Percentiles rank a stretch among this genome's conserved stretches.
These are phyloP conservation scores for Onygena corvina DNA, from an alignment of 2,329 filamentous ascomycete species.

Conservation along the genomic window DNA sequence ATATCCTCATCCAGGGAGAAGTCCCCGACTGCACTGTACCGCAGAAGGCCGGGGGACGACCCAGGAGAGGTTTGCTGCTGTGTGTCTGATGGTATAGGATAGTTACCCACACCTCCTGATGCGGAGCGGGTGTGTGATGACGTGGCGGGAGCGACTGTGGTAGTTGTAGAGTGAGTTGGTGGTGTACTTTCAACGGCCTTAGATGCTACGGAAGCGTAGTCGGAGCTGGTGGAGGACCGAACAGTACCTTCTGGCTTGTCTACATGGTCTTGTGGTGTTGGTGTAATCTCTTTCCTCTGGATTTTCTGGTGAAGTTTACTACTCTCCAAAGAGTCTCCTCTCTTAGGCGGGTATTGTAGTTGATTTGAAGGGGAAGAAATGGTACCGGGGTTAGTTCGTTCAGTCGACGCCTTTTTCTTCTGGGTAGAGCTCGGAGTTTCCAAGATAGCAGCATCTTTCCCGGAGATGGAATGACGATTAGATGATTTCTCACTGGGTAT, in stretches of 20 bases:
- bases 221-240: slow-evolving; percentile 5
- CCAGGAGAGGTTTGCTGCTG: slow-evolving; percentile 33
- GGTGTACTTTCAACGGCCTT: slow-evolving; percentile 9
- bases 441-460: not conserved
- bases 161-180: slow-evolving; percentile 3
- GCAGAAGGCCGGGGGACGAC: slow-evolving; percentile 54
- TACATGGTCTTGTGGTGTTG: slow-evolving; percentile 17
- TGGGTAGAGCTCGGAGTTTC: not conserved
- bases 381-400: slow-evolving; percentile 1
- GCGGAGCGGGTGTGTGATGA: slow-evolving; percentile 11
- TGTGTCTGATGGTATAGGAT: slow-evolving; percentile 7
- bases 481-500: slow-evolving; percentile 13
- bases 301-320: slow-evolving; percentile 42
- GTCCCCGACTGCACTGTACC: slow-evolving; percentile 67
- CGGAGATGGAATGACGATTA: slow-evolving; percentile 17
- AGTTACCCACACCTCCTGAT: slow-evolving; percentile 6
- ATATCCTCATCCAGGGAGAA: slow-evolving; percentile 95
- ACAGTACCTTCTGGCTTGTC: slow-evolving; percentile 12
- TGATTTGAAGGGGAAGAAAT: slow-evolving; percentile 14
- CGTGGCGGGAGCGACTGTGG: not conserved
- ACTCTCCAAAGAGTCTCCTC: slow-evolving; percentile 48
- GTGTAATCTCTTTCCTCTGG: slow-evolving; percentile 51
- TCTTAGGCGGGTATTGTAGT: slow-evolving; percentile 37
- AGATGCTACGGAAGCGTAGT: slow-evolving; percentile 1
- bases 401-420: slow-evolving; percentile 1